These are phyloP conservation scores for Harringtonia lauricola DNA, from an alignment of 2,329 filamentous ascomycete genomes.

Conservation along the genomic window DNA sequence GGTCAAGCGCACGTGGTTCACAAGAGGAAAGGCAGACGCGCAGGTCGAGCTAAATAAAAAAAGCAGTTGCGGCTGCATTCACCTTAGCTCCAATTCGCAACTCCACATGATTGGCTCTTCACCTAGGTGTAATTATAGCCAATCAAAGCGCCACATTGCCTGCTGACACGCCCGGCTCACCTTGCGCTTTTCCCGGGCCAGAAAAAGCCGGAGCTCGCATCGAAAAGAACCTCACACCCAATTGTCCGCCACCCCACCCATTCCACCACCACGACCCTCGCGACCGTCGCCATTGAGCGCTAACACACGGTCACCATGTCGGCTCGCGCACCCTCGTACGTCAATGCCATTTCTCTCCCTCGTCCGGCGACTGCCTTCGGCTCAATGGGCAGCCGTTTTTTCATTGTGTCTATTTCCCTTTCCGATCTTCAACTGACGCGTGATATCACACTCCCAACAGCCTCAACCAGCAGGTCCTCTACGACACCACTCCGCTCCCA, in stretches of 20 bases:
- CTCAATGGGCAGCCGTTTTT: not conserved
- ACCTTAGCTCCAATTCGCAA: not conserved
- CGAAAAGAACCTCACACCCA: not conserved
- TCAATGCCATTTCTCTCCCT: constrained; percentile 3
- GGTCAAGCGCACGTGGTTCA: no score
- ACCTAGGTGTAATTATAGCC: constrained; percentile 7
- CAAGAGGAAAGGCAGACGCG: no score
- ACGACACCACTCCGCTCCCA: constrained; percentile 93
- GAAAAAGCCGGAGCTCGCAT: constrained; percentile 9
- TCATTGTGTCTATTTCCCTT: not conserved
- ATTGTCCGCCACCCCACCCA: constrained; percentile 15
- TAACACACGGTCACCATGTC: constrained; percentile 33
- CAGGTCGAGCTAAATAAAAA: not conserved
- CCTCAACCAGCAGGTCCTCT: constrained; percentile 87
- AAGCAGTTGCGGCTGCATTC: not conserved
- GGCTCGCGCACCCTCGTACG: constrained; percentile 47
- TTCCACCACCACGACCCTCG: constrained; percentile 16
- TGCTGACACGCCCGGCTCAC: constrained; percentile 11
- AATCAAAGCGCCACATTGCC: constrained; percentile 13
- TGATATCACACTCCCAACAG: constrained; percentile 33
- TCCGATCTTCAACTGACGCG: not conserved
- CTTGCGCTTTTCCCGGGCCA: constrained; percentile 5
- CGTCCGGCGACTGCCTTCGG: no score
- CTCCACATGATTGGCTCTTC: constrained; percentile 10
- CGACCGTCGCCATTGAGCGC: constrained; percentile 19